Percentiles rank a stretch among this genome's conserved stretches.
Evolutionary conservation across 345 rosid species (phyloP).

Genomic region (Eutrema heterophyllum): DNA sequence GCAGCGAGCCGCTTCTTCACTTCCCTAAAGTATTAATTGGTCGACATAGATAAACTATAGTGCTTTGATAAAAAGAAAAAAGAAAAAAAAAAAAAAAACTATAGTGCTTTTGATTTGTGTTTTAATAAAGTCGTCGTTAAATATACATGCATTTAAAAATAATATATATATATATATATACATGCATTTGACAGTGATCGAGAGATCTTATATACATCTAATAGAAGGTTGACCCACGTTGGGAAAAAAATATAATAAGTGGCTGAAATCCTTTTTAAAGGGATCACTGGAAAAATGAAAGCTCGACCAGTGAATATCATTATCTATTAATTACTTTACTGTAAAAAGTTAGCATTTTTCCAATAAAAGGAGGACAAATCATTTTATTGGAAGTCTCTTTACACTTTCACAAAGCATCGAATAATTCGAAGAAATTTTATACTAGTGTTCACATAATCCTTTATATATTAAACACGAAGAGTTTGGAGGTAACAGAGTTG

Average conservation of each 20-base stretch:
- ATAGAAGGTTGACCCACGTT: constrained; percentile 10
- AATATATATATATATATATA: no score
- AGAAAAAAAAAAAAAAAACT: no score
- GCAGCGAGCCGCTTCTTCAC: no score
- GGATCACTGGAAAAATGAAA: constrained; percentile 13
- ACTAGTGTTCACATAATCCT: constrained; percentile 4
- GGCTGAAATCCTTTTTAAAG: constrained; percentile 3
- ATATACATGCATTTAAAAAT: no score
- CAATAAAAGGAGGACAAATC: constrained; percentile 15
- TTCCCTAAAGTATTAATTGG: no score
- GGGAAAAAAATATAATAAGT: not conserved
- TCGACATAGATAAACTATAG: no score
- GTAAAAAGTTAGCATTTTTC: constrained; percentile 12
- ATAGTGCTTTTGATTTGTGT: no score
- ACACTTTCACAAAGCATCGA: constrained; percentile 27
- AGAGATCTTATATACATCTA: not conserved
- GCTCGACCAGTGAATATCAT: constrained; percentile 19
- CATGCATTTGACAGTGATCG: constrained; percentile 1
- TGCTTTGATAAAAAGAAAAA: no score
- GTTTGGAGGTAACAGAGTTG: no score
- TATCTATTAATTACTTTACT: constrained; percentile 15
- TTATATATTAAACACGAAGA: no score
- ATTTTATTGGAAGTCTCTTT: constrained; percentile 25
- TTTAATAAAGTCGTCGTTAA: no score
- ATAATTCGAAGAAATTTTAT: constrained; percentile 12